These are phyloP conservation scores for Zygnema circumcarinatum DNA, from an alignment of 139 green algal genomes.

Conservation along the genomic window DNA sequence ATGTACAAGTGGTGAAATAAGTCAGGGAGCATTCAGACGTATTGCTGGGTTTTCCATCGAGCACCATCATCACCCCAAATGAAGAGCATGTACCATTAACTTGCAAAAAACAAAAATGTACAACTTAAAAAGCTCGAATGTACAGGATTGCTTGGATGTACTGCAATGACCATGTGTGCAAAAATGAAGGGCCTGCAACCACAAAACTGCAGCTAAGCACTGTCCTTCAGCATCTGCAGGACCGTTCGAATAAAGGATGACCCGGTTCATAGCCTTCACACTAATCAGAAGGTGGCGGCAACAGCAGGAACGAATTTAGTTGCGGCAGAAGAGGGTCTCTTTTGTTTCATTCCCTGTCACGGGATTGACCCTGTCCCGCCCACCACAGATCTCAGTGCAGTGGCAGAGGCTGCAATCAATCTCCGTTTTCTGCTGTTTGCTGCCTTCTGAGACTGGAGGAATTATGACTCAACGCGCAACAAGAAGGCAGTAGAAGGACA, in stretches of 20 bases:
- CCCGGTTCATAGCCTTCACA: not conserved
- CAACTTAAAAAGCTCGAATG: too few relatives aligned
- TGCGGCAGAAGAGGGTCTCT: constrained; percentile 46
- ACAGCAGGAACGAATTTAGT: too few relatives aligned
- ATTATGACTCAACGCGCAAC: not conserved
- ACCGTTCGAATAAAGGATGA: not conserved
- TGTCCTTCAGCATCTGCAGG: not conserved
- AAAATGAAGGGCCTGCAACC: not conserved
- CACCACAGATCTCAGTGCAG: not conserved
- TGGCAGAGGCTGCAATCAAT: not conserved
- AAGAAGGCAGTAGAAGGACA: not conserved
- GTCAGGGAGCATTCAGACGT: too few relatives aligned
- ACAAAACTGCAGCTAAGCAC: not conserved
- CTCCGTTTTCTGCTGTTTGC: not conserved
- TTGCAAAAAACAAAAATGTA: not conserved
- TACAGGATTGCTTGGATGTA: not conserved
- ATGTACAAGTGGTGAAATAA: not conserved
- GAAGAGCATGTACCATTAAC: not conserved
- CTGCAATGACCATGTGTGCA: not conserved
- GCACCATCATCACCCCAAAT: too few relatives aligned
- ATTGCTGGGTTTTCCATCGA: too few relatives aligned
- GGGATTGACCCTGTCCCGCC: constrained; percentile 31
- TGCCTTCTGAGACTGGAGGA: too few relatives aligned
- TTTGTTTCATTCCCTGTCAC: constrained; percentile 54
- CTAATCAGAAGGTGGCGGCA: not conserved